These are phyloP conservation scores for Parasarocladium wereldwijsianum DNA, from an alignment of 2,329 filamentous ascomycete genomes.

Conservation along the genomic window DNA sequence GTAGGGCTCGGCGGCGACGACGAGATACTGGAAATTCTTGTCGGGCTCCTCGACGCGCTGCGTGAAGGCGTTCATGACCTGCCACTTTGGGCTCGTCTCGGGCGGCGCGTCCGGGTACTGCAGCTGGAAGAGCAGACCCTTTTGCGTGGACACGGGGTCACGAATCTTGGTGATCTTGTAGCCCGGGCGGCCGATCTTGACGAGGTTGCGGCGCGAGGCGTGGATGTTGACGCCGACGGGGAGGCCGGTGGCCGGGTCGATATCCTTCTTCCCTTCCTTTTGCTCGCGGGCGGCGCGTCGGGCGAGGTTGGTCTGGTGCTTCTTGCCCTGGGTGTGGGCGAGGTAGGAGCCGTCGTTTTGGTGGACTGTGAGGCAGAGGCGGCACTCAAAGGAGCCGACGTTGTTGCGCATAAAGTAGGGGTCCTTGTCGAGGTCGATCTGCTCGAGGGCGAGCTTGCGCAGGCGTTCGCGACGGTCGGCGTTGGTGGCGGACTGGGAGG, in stretches of 20 bases:
- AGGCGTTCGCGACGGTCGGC: slow-evolving; percentile 94
- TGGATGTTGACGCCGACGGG: slow-evolving; percentile 47
- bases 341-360: slow-evolving; percentile 99
- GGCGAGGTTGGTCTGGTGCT: slow-evolving; percentile 97
- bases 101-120: slow-evolving; percentile 83
- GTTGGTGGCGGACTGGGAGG: slow-evolving; percentile 84
- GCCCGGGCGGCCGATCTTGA: slow-evolving; percentile 91
- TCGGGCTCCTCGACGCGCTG: slow-evolving; percentile 93
- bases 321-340: slow-evolving; percentile 94
- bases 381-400: slow-evolving; percentile 93
- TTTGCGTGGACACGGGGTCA: slow-evolving; percentile 76
- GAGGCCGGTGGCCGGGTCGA: slow-evolving; percentile 53
- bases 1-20: slow-evolving; percentile 93
- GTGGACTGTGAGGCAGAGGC: slow-evolving; percentile 91
- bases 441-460: slow-evolving; percentile 94
- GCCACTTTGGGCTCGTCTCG: slow-evolving; percentile 61
- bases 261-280: slow-evolving; percentile 63
- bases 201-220: slow-evolving; percentile 61
- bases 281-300: slow-evolving; percentile 91
- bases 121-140: slow-evolving; percentile 87
- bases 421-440: slow-evolving; percentile 98
- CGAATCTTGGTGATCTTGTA: slow-evolving; percentile 97
- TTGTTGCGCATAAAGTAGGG: slow-evolving; percentile 99
- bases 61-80: slow-evolving; percentile 96
- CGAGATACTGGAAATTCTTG: slow-evolving; percentile 84